Evolutionary conservation across 805 yeast genomes (phyloP).

Genomic region (Pichia eremophila): DNA sequence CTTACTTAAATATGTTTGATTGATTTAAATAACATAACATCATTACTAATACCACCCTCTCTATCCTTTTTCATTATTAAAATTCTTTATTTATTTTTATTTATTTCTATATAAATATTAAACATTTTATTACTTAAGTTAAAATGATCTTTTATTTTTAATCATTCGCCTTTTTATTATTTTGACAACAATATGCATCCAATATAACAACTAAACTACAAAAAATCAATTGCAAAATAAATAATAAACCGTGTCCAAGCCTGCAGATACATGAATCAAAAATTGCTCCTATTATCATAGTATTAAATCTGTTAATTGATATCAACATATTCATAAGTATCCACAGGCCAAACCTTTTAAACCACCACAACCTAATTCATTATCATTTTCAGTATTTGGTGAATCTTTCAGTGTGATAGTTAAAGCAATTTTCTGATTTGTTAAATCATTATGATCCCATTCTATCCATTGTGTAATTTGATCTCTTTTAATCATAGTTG

Average conservation of each 20-base stretch:
- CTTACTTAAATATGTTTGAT: constrained; percentile 84
- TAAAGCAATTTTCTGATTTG: constrained; percentile 7
- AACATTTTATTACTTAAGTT: not conserved
- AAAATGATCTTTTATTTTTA: not conserved
- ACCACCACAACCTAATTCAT: constrained; percentile 5
- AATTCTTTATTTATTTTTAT: no score
- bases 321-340: constrained; percentile 11
- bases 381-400: constrained; percentile 3
- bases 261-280: constrained; percentile 20
- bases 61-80: not conserved
- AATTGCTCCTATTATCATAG: not conserved
- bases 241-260: constrained; percentile 17
- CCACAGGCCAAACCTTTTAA: constrained; percentile 30
- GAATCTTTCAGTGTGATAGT: not conserved
- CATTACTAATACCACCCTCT: not conserved
- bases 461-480: constrained; percentile 45
- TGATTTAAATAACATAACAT: constrained; percentile 18
- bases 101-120: not conserved
- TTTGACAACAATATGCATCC: not conserved
- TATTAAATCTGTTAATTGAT: not conserved
- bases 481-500: constrained; percentile 37
- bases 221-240: constrained; percentile 9
- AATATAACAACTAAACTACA: constrained; percentile 2
- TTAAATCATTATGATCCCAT: constrained; percentile 52
- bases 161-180: not conserved